Evolutionary conservation across 176 grass and related monocot species (phyloP), one percentile per base, ranked within the genome.

Genomic region (Puccinellia tenuiflora): DNA sequence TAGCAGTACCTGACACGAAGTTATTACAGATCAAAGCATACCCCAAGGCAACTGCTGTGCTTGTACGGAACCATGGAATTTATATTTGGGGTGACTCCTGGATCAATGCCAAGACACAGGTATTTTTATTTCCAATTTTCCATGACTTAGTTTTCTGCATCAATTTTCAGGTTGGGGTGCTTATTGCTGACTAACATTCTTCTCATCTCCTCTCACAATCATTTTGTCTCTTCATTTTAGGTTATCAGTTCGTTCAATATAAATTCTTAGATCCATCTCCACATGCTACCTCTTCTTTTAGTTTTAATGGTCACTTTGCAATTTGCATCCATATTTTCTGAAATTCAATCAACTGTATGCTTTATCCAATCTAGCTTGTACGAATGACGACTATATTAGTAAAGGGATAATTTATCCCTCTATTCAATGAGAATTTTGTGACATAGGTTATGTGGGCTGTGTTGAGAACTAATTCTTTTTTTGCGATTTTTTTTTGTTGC

Each of bases 71-170:
- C 79, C 96, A 98, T 53, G 96, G 96, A 74, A 93, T 98, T 80
- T 98, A 95, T 90, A 62, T 98, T 55, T 98, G 92, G 96, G 96
- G 96, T 43, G 96, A 98, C 87, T 91, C 96, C 62, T 98, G 96
- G 96, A 95, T 98, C 74, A 95, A 85, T 91, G 81, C 88, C 33
- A 98, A 98, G 79, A 98, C 96, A 82, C 96, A 98, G 88, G 92
- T 93, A 16, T 83, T 31, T 80, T 73, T 73, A 30, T 30, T 73
- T 50, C 31, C 70, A 8, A 30, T 73, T 73, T 50, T 50, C 70
- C 16, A 30, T 73, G 45, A 50, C 70, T 18, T 73, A 10, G 25
- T 15, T 31, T 73, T 50, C 45, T 73, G 43, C 45, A 73, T 48
- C 43, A 31, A 45, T 50, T 73, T 31, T 73, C 70, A 73, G 25